Evolutionary conservation across 208 protist species (phyloP), one percentile per base, ranked within the genome.

Genomic region (Crithidia acanthocephali): DNA sequence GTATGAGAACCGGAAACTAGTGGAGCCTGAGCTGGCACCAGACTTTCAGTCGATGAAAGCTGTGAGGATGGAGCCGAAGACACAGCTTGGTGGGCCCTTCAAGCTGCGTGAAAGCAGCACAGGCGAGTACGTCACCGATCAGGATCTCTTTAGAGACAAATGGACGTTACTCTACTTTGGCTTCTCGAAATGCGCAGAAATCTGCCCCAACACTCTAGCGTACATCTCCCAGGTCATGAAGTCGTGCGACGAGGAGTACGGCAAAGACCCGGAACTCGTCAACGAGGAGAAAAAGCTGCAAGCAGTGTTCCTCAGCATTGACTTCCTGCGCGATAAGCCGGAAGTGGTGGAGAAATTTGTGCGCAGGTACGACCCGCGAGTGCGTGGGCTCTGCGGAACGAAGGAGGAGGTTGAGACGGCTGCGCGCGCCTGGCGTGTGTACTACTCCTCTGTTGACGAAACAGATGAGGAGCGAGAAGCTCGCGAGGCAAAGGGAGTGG

Each of bases 81-180:
- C 81, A n/a, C 80, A 87, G 32, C 83, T 95, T 35, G 90, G 90
- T 6, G 90, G 90, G 0, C 90, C 90, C 13, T 95, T 95, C 45
- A 33, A 66, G 9, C 58, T 95, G 48, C 68, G 75, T 10, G 86
- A 92, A 33, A 90, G 85, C 32, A 42, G 68, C 16, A 93, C 82
- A 3, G 90, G 90, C 1, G 65, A 83, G n/a, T 80, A 80, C 33
- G 81, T 91, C 37, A 93, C 85, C 1, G 87, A 90, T 55, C 42
- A 81, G 51, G 80, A 94, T 20, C 48, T 95, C 15, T 92, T 95
- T 56, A 58, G 82, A 16, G 72, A 91, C 62, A 80, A 91, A 53
- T 95, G 91, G 88, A 92, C 86, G 20, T 70, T 95, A 9, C 65
- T 95, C 1, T 95, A 95, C 72, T 95, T 95, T 84, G 91, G 91